Percentiles rank a stretch among this genome's conserved stretches.
Conservation (phyloP, 2,329 filamentous ascomycete species). For the Pezicula rhizophila region DNA sequence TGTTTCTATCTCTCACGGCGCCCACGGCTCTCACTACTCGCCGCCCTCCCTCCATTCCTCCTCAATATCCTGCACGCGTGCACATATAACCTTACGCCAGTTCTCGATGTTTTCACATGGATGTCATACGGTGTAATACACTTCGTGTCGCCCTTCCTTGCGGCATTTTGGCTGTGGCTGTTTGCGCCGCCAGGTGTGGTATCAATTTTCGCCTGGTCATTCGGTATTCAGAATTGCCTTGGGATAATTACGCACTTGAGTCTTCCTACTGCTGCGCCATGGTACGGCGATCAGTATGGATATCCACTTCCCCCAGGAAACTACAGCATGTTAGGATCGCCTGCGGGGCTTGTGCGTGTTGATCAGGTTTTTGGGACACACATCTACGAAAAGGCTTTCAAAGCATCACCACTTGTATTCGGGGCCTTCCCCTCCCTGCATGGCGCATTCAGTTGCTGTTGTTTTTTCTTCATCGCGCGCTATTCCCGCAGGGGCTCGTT, state of each 20-base stretch:
- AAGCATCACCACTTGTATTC: constrained; percentile 82
- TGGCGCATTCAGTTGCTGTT: constrained; percentile 87
- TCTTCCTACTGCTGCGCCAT: constrained; percentile 88
- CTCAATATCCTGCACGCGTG: constrained; percentile 82
- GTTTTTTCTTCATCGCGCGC: constrained; percentile 66
- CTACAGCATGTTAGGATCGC: constrained; percentile 84
- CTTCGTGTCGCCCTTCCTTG: constrained; percentile 77
- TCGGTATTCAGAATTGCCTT: constrained; percentile 86
- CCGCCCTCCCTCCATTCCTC: constrained; percentile 17
- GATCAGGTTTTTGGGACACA: constrained; percentile 83
- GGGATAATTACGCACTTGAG: constrained; percentile 82
- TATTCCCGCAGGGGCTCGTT: constrained; percentile 57
- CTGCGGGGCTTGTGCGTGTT: constrained; percentile 80
- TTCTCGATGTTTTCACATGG: constrained; percentile 50
- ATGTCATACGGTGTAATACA: constrained; percentile 89
- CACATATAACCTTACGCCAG: constrained; percentile 51
- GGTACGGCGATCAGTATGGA: constrained; percentile 91
- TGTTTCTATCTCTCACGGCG: constrained; percentile 21
- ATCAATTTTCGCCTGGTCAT: constrained; percentile 76
- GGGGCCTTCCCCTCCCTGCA: constrained; percentile 90
- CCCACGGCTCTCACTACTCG: constrained; percentile 19
- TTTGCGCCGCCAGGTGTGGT: constrained; percentile 80
- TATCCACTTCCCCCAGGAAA: constrained; percentile 69
- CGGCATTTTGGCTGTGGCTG: constrained; percentile 73
- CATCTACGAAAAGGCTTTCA: constrained; percentile 87